Percentiles rank a stretch among this genome's conserved stretches.
phyloP scores from a whole-genome alignment of 768 basidiomycete genomes.

The Terana coerulea region DNA sequence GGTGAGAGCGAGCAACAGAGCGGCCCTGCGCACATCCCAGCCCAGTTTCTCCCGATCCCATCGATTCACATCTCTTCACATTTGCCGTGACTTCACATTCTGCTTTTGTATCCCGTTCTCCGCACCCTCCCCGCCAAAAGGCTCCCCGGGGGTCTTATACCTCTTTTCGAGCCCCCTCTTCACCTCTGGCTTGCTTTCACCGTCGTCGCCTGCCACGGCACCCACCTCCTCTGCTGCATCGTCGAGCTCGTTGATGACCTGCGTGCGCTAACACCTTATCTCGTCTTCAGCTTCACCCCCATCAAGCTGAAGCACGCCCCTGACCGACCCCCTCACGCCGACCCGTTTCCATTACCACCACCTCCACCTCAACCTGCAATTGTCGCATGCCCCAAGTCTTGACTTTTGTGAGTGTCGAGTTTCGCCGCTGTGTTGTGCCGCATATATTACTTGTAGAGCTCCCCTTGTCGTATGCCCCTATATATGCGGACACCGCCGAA shows the following conservation, averaged over 20 bases:
- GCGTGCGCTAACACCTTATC: constrained; percentile 24
- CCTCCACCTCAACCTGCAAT: constrained; percentile 8
- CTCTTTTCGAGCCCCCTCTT: constrained; percentile 18
- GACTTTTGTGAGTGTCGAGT: constrained; percentile 12
- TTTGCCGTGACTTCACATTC: constrained; percentile 19
- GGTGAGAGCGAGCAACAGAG: constrained; percentile 9
- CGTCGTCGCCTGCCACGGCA: constrained; percentile 22
- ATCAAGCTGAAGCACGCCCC: constrained; percentile 9
- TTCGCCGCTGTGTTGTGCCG: constrained; percentile 4
- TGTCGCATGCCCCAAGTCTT: constrained; percentile 13
- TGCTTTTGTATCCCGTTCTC: constrained; percentile 16
- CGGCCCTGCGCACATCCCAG: no score
- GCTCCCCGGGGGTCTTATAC: constrained; percentile 23
- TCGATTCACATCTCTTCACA: constrained; percentile 14
- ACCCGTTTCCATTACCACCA: constrained; percentile 4
- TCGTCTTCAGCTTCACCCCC: constrained; percentile 11
- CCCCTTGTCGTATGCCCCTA: constrained; percentile 8
- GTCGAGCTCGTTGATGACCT: constrained; percentile 16
- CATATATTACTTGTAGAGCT: background rate
- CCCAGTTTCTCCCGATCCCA: constrained; percentile 4
- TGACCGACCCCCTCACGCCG: constrained; percentile 2
- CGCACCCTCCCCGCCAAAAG: constrained; percentile 9
- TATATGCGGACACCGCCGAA: constrained; percentile 6
- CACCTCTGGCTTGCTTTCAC: constrained; percentile 20
- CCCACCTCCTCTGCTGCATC: constrained; percentile 10